Evolutionary conservation across 148 eudicot species (phyloP).

Genomic region (Nyssa sinensis): DNA sequence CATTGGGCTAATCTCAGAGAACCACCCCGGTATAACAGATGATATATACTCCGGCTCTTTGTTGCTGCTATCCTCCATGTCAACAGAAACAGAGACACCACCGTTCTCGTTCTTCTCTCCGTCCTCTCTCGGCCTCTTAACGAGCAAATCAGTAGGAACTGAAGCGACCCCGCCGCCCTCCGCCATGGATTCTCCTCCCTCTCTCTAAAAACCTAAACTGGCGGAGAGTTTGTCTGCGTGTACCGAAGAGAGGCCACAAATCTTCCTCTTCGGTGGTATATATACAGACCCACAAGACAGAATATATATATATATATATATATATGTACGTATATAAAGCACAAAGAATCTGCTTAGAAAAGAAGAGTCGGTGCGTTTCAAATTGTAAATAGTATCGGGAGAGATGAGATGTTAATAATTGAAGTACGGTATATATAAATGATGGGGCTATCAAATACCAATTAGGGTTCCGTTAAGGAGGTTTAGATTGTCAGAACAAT

Average conservation of each 20-base stretch:
- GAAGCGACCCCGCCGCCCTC: slow-evolving; percentile 27
- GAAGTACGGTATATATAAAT: no score
- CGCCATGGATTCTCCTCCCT: slow-evolving; percentile 16
- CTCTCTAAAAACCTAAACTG: neutral
- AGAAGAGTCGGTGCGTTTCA: slow-evolving; percentile 2
- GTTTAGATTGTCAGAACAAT: no score
- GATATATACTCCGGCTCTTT: slow-evolving; percentile 37
- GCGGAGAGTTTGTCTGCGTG: no score
- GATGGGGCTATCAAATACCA: no score
- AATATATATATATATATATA: neutral
- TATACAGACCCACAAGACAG: neutral
- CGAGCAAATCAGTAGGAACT: slow-evolving; percentile 38
- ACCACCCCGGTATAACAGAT: slow-evolving; percentile 88
- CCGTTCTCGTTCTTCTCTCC: slow-evolving; percentile 22
- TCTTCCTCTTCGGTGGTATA: no score
- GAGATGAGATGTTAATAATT: no score
- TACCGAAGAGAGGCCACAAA: neutral
- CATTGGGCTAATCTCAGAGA: slow-evolving; percentile 97
- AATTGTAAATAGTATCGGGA: no score
- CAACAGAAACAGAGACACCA: slow-evolving; percentile 20
- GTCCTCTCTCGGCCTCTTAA: slow-evolving; percentile 40
- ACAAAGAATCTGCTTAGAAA: slow-evolving; percentile 6
- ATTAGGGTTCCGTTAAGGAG: no score
- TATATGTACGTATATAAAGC: neutral
- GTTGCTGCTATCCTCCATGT: slow-evolving; percentile 6